Percentiles rank a stretch among this genome's conserved stretches.
Evolutionary conservation across 176 grass and related monocot genomes (phyloP).

Genomic region (Cocos nucifera): DNA sequence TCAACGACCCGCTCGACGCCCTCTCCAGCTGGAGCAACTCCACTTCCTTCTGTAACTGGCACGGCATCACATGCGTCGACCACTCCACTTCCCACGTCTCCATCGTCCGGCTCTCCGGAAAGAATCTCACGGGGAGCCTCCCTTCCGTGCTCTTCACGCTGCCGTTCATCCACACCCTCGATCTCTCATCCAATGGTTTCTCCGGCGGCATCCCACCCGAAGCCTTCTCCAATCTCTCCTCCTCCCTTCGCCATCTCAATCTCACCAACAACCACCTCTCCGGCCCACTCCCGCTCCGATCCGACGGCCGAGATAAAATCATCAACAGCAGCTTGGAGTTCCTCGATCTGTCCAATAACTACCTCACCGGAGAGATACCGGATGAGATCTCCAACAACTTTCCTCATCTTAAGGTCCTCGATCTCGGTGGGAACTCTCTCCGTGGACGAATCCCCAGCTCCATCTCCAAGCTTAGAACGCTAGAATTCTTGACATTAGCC

Average conservation of each 20-base stretch:
- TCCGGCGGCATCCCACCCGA: constrained; percentile 1
- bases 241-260: constrained; percentile 16
- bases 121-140: constrained; percentile 6
- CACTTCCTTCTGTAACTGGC: constrained; percentile 9
- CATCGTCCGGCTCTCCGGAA: not conserved
- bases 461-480: not conserved
- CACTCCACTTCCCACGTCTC: constrained; percentile 6
- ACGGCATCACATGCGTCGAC: constrained; percentile 1
- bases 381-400: not conserved
- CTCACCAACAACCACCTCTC: constrained; percentile 11
- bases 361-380: constrained; percentile 3
- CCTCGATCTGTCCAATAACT: constrained; percentile 15
- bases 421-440: constrained; percentile 10
- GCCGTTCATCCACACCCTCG: not conserved
- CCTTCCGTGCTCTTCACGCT: not conserved
- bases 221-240: not conserved
- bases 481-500: constrained; percentile 10
- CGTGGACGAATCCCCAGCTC: constrained; percentile 4
- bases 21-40: constrained; percentile 3
- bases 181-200: constrained; percentile 12
- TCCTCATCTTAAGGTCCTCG: not conserved
- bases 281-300: not conserved
- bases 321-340: not conserved
- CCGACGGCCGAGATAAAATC: not conserved
- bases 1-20: constrained; percentile 5